A percentile compares a stretch with the other conserved stretches of the same genome.
phyloP scores from a whole-genome alignment of 352 stramenopile genomes.

The Globisporangium irregulare region DNA sequence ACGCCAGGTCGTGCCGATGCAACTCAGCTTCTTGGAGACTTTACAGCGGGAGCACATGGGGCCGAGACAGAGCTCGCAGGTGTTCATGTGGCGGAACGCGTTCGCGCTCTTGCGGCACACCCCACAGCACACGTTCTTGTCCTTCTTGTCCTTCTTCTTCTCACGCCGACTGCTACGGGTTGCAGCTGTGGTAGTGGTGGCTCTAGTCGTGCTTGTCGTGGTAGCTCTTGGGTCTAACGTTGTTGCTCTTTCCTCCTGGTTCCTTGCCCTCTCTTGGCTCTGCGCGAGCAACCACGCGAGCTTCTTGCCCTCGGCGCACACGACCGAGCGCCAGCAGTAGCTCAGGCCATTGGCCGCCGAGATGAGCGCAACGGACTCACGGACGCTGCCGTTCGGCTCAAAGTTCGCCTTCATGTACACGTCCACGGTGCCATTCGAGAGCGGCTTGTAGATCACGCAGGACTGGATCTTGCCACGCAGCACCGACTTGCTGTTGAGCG shows the following conservation, averaged over 20 bases:
- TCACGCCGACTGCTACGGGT: slow-evolving; percentile 5
- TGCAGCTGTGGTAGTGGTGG: background rate
- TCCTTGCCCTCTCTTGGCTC: background rate
- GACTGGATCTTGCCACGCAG: slow-evolving; percentile 38
- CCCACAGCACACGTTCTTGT: slow-evolving; percentile 11
- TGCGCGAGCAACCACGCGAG: slow-evolving; percentile 18
- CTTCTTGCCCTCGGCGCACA: slow-evolving; percentile 36
- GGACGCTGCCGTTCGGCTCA: slow-evolving; percentile 29
- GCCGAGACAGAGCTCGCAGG: slow-evolving; percentile 10
- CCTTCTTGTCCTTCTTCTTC: slow-evolving; percentile 28
- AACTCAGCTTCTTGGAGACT: slow-evolving; percentile 16
- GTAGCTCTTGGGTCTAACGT: background rate
- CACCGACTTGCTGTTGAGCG: slow-evolving; percentile 23
- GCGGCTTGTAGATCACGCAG: slow-evolving; percentile 37
- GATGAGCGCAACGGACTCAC: slow-evolving; percentile 23
- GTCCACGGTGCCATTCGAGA: slow-evolving; percentile 30
- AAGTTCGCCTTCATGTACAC: slow-evolving; percentile 46
- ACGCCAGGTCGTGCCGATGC: slow-evolving; percentile 2
- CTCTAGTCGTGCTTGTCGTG: background rate
- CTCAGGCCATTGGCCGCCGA: slow-evolving; percentile 19
- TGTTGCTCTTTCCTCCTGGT: background rate
- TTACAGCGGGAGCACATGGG: slow-evolving; percentile 17
- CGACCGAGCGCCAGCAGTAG: slow-evolving; percentile 29
- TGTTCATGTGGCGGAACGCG: slow-evolving; percentile 9
- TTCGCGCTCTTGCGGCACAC: slow-evolving; percentile 16